Conservation (phyloP, 441 rosid genomes). For the Adansonia gregorii region DNA sequence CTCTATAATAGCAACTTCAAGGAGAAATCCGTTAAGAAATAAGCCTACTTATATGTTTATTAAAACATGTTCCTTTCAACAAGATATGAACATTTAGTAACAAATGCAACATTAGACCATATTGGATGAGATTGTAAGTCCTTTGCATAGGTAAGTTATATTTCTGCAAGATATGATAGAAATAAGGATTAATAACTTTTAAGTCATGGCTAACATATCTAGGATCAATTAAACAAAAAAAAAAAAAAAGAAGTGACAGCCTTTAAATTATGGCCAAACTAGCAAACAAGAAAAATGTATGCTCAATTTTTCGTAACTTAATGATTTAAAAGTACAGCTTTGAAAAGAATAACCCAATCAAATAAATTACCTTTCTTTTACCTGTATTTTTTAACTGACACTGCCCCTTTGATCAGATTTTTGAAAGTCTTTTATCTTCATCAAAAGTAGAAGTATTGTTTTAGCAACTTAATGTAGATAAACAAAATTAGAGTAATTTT, state of each 20-base stretch:
- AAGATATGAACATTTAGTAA: no score
- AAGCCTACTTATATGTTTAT: no score
- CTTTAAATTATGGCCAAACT: neutral
- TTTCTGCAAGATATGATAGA: no score
- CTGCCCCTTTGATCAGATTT: constrained; percentile 50
- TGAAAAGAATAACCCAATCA: neutral
- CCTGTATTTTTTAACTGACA: constrained; percentile 50
- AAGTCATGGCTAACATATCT: constrained; percentile 48
- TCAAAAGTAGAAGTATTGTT: constrained; percentile 29
- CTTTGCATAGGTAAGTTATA: no score
- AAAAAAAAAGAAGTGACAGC: neutral
- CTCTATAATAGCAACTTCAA: no score
- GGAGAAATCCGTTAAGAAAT: no score
- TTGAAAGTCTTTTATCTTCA: constrained; percentile 51
- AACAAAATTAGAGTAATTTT: neutral
- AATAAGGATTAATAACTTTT: no score
- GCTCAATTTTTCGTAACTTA: neutral
- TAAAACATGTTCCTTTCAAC: no score
- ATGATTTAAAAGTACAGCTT: neutral
- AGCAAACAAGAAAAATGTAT: neutral
- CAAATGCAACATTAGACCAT: no score
- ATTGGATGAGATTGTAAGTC: no score
- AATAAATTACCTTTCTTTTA: constrained; percentile 45
- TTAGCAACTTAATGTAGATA: neutral
- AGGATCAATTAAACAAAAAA: neutral